Base-by-base conservation (phyloP, 2,329 filamentous ascomycete species). In the Fusarium torreyae region DNA sequence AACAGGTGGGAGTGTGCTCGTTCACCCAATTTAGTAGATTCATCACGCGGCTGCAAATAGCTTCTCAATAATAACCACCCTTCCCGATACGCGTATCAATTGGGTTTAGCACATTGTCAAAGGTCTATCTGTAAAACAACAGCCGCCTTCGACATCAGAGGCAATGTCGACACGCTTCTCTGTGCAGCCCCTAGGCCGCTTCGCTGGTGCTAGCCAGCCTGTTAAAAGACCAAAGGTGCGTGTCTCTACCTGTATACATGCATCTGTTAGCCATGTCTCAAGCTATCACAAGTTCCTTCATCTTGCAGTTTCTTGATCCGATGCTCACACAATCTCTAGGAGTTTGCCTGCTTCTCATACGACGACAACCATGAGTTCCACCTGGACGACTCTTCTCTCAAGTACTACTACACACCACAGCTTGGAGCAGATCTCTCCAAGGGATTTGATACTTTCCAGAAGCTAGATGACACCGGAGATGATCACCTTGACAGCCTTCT, bases 271-370 rank as follows among this genome's bases (percentile, higher is more conserved):
- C 18, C 20, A 31, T 34, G n/a, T 14, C 28, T 13, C 13, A 14
- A 48, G 7, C 17, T 34, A 6, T 24, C 10, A 10, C 13, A 48
- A 10, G 22, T 10, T 28, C 18, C n/a, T 9, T 22, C 28, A 28
- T 14, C 17, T 5, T 31, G 8, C n/a, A 28, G 40, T 56, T 13
- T 15, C 10, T 22, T 15, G 20, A 43, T 20, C 9, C 2, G 7
- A 38, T 44, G 14, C 70, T 73, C 22, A 72, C 26, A 54, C 7
- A 6, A 9, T 14, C 18, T 8, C 6, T 38, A 95, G 91, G 96
- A 99, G 83, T 92, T 99, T 69, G 88, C 95, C 6, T 94, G 87
- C 80, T 99, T 98, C 81, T 98, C 95, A 10, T 98, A 96, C 80
- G 93, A 98, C 77, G 88, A 94, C 44, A 84, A 94, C 28, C 96